These are phyloP conservation scores for Epichloe baconii DNA, from an alignment of 2,329 filamentous ascomycete species.

Conservation along the genomic window DNA sequence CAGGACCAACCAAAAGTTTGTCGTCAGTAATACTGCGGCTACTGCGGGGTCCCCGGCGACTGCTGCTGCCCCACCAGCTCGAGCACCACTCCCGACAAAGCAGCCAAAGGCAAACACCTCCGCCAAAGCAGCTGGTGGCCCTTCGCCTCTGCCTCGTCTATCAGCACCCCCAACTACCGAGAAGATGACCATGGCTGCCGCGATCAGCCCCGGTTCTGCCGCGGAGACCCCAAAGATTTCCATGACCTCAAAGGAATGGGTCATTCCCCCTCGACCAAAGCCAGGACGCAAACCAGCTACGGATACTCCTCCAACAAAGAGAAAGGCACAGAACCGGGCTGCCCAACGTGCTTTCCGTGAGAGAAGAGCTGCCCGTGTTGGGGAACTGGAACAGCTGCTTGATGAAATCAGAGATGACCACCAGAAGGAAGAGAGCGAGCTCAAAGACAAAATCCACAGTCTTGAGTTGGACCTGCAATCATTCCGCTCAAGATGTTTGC, in stretches of 20 bases:
- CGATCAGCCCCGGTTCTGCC: slow-evolving; percentile 27
- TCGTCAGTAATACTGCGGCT: slow-evolving; percentile 10
- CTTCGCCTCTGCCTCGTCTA: slow-evolving; percentile 15
- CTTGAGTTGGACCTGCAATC: slow-evolving; percentile 56
- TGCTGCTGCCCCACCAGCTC: slow-evolving; percentile 10
- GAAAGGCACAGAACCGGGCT: slow-evolving; percentile 87
- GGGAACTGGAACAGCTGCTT: slow-evolving; percentile 57
- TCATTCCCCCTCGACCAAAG: slow-evolving; percentile 72
- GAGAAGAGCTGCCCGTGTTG: slow-evolving; percentile 70
- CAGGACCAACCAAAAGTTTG: neutral
- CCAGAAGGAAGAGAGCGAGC: slow-evolving; percentile 42
- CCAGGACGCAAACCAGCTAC: slow-evolving; percentile 89
- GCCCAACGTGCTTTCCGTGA: slow-evolving; percentile 87
- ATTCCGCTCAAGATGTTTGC: slow-evolving; percentile 46
- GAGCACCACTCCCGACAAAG: slow-evolving; percentile 13
- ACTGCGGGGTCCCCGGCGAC: slow-evolving; percentile 3
- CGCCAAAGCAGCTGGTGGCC: slow-evolving; percentile 16
- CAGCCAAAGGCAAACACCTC: slow-evolving; percentile 7
- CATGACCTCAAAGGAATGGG: slow-evolving; percentile 75
- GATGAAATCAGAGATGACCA: slow-evolving; percentile 46
- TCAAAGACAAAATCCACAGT: slow-evolving; percentile 41
- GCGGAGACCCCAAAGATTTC: slow-evolving; percentile 35
- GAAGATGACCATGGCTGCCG: slow-evolving; percentile 35
- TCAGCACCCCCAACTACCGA: slow-evolving; percentile 23
- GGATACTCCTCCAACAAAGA: slow-evolving; percentile 82